These are phyloP conservation scores for Cystobasidiaceae sp. DNA, from an alignment of 1,284 basidiomycete species.

Conservation along the genomic window DNA sequence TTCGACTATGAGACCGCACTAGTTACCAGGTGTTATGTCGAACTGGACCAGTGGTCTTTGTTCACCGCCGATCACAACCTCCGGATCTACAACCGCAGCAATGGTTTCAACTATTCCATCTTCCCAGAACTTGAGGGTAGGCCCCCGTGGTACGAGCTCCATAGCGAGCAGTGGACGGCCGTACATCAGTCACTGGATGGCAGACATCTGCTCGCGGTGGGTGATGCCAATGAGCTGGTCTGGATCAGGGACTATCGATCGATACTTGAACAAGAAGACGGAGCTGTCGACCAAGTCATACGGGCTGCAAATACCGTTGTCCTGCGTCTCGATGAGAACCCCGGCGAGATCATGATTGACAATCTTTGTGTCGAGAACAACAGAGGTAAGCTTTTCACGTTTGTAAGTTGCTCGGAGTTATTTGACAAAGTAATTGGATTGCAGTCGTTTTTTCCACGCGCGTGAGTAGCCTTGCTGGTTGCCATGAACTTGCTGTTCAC, in stretches of 20 bases:
- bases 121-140: background rate
- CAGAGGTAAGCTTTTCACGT: background rate
- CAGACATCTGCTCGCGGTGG: conserved; percentile 5
- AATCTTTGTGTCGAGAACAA: conserved; percentile 25
- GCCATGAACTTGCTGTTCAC: background rate
- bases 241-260: conserved; percentile 24
- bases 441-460: conserved; percentile 21
- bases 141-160: background rate
- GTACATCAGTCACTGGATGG: conserved; percentile 26
- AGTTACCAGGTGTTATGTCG: conserved; percentile 1
- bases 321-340: background rate
- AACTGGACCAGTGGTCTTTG: conserved; percentile 21
- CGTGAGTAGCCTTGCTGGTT: background rate
- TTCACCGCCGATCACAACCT: conserved; percentile 7
- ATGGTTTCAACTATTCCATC: background rate
- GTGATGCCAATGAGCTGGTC: conserved; percentile 5
- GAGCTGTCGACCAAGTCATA: background rate
- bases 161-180: background rate
- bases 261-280: background rate
- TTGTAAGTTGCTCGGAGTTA: background rate
- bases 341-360: conserved; percentile 3
- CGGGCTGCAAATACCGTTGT: background rate
- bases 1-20: background rate
- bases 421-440: background rate
- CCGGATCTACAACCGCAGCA: background rate